A percentile compares a stretch with the other conserved stretches of the same genome.
Evolutionary conservation across 768 basidiomycete genomes (phyloP).

Genomic region (Inosperma sp.): DNA sequence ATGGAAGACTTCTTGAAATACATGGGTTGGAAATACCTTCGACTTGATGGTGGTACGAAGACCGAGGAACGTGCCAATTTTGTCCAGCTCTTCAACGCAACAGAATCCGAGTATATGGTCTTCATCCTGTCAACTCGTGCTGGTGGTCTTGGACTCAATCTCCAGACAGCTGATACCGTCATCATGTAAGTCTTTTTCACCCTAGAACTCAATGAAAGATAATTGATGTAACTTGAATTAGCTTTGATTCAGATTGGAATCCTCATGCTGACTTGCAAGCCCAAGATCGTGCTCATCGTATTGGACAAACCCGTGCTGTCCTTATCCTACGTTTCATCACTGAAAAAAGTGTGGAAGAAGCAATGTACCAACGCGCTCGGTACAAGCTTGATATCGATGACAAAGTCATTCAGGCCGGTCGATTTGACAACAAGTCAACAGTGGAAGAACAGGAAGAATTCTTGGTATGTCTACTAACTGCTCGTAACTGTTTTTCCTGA

Average conservation of each 20-base stretch:
- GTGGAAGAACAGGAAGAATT: conserved; percentile 97
- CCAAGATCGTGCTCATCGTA: conserved; percentile 99
- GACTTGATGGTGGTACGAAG: conserved; percentile 95
- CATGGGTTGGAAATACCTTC: conserved; percentile 81
- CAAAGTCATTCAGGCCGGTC: conserved; percentile 98
- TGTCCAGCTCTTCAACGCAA: conserved; percentile 86
- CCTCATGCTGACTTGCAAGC: conserved; percentile 99
- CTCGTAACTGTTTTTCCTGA: conserved; percentile 2
- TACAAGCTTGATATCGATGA: conserved; percentile 98
- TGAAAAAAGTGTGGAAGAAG: conserved; percentile 97
- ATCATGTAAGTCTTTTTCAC: conserved; percentile 63
- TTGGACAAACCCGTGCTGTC: conserved; percentile 97
- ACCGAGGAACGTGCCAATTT: conserved; percentile 90
- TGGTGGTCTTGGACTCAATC: conserved; percentile 88
- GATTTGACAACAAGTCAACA: conserved; percentile 97
- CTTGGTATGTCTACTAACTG: conserved; percentile 51
- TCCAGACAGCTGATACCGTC: conserved; percentile 95
- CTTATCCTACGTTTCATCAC: conserved; percentile 96
- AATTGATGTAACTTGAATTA: conserved; percentile 24
- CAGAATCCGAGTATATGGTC: conserved; percentile 79
- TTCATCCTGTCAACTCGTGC: conserved; percentile 94
- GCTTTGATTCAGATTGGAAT: conserved; percentile 89
- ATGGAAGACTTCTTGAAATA: conserved; percentile 93
- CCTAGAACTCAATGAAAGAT: not conserved
- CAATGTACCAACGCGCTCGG: conserved; percentile 91